Evolutionary conservation across 352 stramenopile species (phyloP).

Genomic region (Globisporangium yorkense): DNA sequence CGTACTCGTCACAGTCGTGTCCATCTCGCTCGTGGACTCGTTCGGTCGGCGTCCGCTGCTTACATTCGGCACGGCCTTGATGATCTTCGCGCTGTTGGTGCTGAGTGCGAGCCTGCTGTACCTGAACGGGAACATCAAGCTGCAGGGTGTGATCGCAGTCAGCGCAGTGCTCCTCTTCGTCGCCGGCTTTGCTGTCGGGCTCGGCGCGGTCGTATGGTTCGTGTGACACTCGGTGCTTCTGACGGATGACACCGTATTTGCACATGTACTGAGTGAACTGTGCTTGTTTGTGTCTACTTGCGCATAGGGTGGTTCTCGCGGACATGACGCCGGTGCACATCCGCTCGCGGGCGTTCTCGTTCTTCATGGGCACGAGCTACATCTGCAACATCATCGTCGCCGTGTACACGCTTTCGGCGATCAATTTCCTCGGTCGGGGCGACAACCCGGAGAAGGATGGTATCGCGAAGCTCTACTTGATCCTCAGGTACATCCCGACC

Average conservation of each 20-base stretch:
- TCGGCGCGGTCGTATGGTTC: slow-evolving; percentile 78
- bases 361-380: slow-evolving; percentile 86
- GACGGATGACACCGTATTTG: neutral
- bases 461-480: slow-evolving; percentile 83
- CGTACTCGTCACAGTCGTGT: slow-evolving; percentile 74
- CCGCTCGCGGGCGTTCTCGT: slow-evolving; percentile 68
- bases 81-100: slow-evolving; percentile 61
- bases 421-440: slow-evolving; percentile 61
- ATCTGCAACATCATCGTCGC: slow-evolving; percentile 81
- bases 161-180: slow-evolving; percentile 78
- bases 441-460: slow-evolving; percentile 70
- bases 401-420: slow-evolving; percentile 71
- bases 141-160: slow-evolving; percentile 66
- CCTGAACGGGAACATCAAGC: slow-evolving; percentile 35
- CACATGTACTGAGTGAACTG: slow-evolving; percentile 3
- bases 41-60: slow-evolving; percentile 71
- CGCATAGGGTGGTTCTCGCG: slow-evolving; percentile 66
- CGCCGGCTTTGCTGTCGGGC: slow-evolving; percentile 74
- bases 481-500: slow-evolving; percentile 32
- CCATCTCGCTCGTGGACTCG: slow-evolving; percentile 68
- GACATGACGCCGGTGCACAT: slow-evolving; percentile 88
- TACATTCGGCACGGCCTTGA: slow-evolving; percentile 56
- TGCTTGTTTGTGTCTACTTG: neutral
- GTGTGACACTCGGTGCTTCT: neutral
- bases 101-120: slow-evolving; percentile 69